Conservation (phyloP, 2,329 filamentous ascomycete species). For the Pseudogymnoascus sp. region DNA sequence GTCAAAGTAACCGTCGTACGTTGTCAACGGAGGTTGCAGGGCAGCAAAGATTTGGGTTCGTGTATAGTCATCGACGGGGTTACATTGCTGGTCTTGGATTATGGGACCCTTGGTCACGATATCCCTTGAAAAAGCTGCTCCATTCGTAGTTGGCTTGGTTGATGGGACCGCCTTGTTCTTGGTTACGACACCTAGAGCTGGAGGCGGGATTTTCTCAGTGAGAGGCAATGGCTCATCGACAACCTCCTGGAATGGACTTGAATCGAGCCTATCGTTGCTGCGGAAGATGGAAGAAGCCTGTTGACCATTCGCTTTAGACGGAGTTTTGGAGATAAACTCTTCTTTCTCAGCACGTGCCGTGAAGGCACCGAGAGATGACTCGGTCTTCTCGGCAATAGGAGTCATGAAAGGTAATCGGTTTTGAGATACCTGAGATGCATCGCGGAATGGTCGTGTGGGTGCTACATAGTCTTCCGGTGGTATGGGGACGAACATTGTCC, state of each 20-base stretch:
- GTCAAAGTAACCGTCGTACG: slow-evolving; percentile 75
- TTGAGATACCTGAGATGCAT: slow-evolving; percentile 73
- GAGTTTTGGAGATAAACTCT: slow-evolving; percentile 66
- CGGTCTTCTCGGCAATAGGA: slow-evolving; percentile 91
- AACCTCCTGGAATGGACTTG: slow-evolving; percentile 65
- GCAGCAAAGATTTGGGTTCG: slow-evolving; percentile 68
- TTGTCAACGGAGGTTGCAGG: slow-evolving; percentile 64
- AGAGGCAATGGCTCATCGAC: slow-evolving; percentile 44
- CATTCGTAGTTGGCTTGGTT: slow-evolving; percentile 28
- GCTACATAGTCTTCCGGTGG: slow-evolving; percentile 83
- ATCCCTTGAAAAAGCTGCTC: slow-evolving; percentile 31
- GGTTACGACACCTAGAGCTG: slow-evolving; percentile 42
- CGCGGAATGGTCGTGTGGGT: slow-evolving; percentile 71
- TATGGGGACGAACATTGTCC: slow-evolving; percentile 67
- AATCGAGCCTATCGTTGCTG: neutral
- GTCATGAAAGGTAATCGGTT: slow-evolving; percentile 97
- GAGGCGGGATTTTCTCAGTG: slow-evolving; percentile 44
- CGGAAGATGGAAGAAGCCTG: slow-evolving; percentile 9
- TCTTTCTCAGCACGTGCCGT: slow-evolving; percentile 51
- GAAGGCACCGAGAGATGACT: slow-evolving; percentile 70
- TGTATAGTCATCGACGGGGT: slow-evolving; percentile 75
- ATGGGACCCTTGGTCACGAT: slow-evolving; percentile 59
- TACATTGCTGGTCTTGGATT: slow-evolving; percentile 77
- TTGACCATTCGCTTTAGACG: slow-evolving; percentile 48
- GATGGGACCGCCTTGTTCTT: slow-evolving; percentile 30